phyloP scores from a whole-genome alignment of 2,329 filamentous ascomycete genomes.

The Chrysoporthe puriensis region DNA sequence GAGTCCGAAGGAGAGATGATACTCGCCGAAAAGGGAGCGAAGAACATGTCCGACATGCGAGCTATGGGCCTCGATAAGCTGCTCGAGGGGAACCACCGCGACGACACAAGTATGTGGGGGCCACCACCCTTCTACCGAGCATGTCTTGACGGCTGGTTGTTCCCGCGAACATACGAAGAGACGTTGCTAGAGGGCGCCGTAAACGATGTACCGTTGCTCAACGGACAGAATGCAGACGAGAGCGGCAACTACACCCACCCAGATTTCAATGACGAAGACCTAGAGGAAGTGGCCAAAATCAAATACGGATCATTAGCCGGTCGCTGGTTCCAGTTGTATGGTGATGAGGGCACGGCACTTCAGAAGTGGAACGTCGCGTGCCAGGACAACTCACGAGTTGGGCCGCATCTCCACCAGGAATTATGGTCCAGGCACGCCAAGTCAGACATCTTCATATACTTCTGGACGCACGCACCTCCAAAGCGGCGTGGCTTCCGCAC shows the following conservation, averaged over 20 bases:
- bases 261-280: conserved; percentile 22
- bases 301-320: conserved; percentile 3
- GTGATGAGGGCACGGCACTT: conserved; percentile 33
- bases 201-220: conserved; percentile 17
- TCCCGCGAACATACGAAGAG: conserved; percentile 16
- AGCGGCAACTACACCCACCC: conserved; percentile 21
- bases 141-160: conserved; percentile 17
- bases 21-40: conserved; percentile 31
- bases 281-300: conserved; percentile 27
- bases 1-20: conserved; percentile 29
- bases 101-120: conserved; percentile 13
- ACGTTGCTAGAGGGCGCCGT: conserved; percentile 5
- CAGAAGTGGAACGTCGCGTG: conserved; percentile 35
- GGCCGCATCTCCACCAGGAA: conserved; percentile 19
- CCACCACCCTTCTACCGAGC: conserved; percentile 12
- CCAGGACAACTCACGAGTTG: conserved; percentile 7
- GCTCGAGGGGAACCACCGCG: conserved; percentile 11
- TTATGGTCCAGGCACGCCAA: conserved; percentile 34
- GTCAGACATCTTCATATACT: conserved; percentile 36
- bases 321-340: conserved; percentile 35
- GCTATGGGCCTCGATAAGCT: conserved; percentile 28
- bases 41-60: conserved; percentile 31
- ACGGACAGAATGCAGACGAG: conserved; percentile 18
- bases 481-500: conserved; percentile 21
- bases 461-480: conserved; percentile 37